These are phyloP conservation scores for Blastomyces parvus DNA, from an alignment of 2,329 filamentous ascomycete genomes.

Conservation along the genomic window DNA sequence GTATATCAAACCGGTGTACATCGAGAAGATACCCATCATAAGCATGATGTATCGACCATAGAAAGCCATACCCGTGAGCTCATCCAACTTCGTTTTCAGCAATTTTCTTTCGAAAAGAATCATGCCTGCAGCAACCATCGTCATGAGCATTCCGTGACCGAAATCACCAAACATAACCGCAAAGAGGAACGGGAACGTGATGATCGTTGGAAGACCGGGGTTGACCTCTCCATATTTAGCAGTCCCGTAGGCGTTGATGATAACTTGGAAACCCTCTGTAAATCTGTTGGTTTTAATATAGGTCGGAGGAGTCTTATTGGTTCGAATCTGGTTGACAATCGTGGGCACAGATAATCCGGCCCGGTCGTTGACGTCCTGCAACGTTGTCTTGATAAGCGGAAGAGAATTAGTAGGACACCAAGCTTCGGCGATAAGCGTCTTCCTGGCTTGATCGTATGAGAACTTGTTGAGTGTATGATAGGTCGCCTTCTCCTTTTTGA, in stretches of 20 bases:
- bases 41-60: slow-evolving; percentile 98
- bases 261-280: slow-evolving; percentile 95
- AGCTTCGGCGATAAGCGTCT: slow-evolving; percentile 93
- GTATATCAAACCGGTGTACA: slow-evolving; percentile 95
- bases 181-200: slow-evolving; percentile 99
- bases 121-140: slow-evolving; percentile 74
- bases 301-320: slow-evolving; percentile 93
- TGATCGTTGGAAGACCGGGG: slow-evolving; percentile 84
- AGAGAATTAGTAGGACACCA: slow-evolving; percentile 94
- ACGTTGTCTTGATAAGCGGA: slow-evolving; percentile 76
- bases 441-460: slow-evolving; percentile 89
- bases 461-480: slow-evolving; percentile 94
- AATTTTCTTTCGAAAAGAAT: slow-evolving; percentile 93
- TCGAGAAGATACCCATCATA: slow-evolving; percentile 94
- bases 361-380: slow-evolving; percentile 93
- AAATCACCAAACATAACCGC: slow-evolving; percentile 99
- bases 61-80: slow-evolving; percentile 96
- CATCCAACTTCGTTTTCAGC: slow-evolving; percentile 77
- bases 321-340: slow-evolving; percentile 95
- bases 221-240: slow-evolving; percentile 97
- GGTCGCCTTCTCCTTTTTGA: slow-evolving; percentile 97
- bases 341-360: slow-evolving; percentile 95
- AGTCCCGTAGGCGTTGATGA: slow-evolving; percentile 96
- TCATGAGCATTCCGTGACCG: slow-evolving; percentile 86
- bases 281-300: slow-evolving; percentile 99